Evolutionary conservation across 1,284 basidiomycete genomes (phyloP).

Genomic region (Clitocybe nebularis): DNA sequence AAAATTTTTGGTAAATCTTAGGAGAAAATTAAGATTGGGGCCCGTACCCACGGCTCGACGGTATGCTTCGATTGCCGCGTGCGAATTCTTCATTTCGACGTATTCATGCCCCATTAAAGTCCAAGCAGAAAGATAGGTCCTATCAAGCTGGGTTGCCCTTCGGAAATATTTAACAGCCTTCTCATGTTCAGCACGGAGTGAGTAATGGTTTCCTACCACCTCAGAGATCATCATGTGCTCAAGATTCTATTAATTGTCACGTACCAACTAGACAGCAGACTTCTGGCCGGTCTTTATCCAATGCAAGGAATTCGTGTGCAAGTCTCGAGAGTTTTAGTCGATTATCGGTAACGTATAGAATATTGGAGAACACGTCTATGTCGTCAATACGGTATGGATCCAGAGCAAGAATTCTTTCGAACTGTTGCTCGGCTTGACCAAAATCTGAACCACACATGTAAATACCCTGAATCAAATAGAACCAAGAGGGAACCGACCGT

Average conservation of each 20-base stretch:
- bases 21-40: background rate
- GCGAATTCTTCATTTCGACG: conserved; percentile 98
- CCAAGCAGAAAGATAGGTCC: conserved; percentile 95
- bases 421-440: conserved; percentile 77
- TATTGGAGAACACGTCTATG: conserved; percentile 95
- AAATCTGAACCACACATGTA: conserved; percentile 58
- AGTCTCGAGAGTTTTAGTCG: conserved; percentile 85
- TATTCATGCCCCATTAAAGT: conserved; percentile 99
- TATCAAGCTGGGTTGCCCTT: conserved; percentile 90
- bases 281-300: conserved; percentile 91
- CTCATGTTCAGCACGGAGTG: conserved; percentile 88
- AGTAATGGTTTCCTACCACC: conserved; percentile 89
- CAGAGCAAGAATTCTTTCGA: conserved; percentile 73
- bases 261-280: conserved; percentile 91
- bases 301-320: conserved; percentile 84
- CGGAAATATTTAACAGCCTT: conserved; percentile 96
- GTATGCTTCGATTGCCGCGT: conserved; percentile 98
- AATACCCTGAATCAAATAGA: conserved; percentile 1
- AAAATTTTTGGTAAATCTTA: too few species aligned
- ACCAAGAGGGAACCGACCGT: conserved; percentile 53
- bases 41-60: conserved; percentile 85
- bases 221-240: conserved; percentile 2
- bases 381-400: conserved; percentile 94
- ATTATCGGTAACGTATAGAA: conserved; percentile 93
- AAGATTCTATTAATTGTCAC: conserved; percentile 24